phyloP scores from a whole-genome alignment of 1,284 basidiomycete genomes.

The Cystobasidium sp. region DNA sequence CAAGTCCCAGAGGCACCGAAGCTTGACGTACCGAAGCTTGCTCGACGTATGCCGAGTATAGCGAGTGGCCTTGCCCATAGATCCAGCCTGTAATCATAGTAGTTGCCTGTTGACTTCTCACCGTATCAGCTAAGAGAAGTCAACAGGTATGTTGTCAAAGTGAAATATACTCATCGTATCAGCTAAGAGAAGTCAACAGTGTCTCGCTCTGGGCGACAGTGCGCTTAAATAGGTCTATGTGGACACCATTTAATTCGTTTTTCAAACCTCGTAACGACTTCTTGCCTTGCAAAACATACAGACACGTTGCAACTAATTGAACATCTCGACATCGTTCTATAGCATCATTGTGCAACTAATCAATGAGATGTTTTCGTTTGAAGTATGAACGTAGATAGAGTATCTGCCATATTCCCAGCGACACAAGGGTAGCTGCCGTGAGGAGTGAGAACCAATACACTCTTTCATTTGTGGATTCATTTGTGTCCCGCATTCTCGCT shows the following conservation, averaged over 20 bases:
- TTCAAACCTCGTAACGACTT: too few relatives aligned
- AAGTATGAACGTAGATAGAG: constrained; percentile 87
- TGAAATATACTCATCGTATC: neutral
- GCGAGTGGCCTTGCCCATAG: neutral
- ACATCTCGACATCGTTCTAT: neutral
- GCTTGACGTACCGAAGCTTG: too few relatives aligned
- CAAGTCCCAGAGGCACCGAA: too few relatives aligned
- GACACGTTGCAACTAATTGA: neutral
- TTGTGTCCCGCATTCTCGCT: constrained; percentile 86
- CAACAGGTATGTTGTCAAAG: neutral
- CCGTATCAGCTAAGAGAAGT: neutral
- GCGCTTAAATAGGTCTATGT: too few relatives aligned
- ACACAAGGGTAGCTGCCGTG: constrained; percentile 76
- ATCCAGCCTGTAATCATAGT: neutral
- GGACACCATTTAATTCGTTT: too few relatives aligned
- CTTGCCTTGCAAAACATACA: neutral
- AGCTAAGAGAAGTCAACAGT: neutral
- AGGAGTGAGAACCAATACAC: constrained; percentile 94
- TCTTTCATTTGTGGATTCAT: constrained; percentile 88
- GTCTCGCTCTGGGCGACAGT: too few relatives aligned
- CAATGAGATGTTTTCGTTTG: constrained; percentile 96
- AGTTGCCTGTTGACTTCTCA: neutral
- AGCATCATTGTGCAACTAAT: constrained; percentile 60
- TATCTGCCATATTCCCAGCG: constrained; percentile 92
- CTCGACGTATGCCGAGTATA: neutral